Percentiles rank a stretch among this genome's conserved stretches.
Evolutionary conservation across 345 rosid genomes (phyloP).

Genomic region (Brassica juncea): DNA sequence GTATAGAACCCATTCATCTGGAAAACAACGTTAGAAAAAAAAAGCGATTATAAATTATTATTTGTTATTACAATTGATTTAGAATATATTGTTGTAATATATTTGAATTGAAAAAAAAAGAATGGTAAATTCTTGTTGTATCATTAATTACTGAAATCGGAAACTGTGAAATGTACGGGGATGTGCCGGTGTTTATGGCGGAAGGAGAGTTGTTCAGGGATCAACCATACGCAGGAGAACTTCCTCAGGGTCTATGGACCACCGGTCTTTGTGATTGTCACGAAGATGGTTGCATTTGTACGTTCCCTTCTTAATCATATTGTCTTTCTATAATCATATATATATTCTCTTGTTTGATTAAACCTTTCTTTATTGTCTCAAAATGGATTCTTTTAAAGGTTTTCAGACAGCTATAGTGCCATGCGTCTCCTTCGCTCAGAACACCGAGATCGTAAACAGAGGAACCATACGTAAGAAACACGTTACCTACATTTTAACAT

Average conservation of each 20-base stretch:
- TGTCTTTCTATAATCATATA: not conserved
- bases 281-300: constrained; percentile 57
- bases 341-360: not conserved
- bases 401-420: constrained; percentile 52
- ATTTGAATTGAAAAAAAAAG: not conserved
- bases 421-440: constrained; percentile 54
- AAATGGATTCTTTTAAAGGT: constrained; percentile 37
- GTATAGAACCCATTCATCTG: not conserved
- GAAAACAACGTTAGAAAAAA: constrained; percentile 12
- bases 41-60: not conserved
- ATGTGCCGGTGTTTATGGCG: constrained; percentile 44
- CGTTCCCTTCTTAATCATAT: constrained; percentile 6
- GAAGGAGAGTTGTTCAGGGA: constrained; percentile 37
- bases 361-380: not conserved
- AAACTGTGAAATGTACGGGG: constrained; percentile 32
- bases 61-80: not conserved
- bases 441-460: constrained; percentile 52
- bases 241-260: constrained; percentile 55
- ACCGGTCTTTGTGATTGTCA: constrained; percentile 55
- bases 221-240: constrained; percentile 41
- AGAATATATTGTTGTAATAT: not conserved
- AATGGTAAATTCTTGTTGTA: not conserved
- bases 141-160: not conserved
- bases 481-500: not conserved
- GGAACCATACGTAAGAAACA: constrained; percentile 52